A percentile compares a stretch with the other conserved stretches of the same genome.
These are phyloP conservation scores for Lasiodiplodia sp. DNA, from an alignment of 2,329 filamentous ascomycete genomes.

Conservation along the genomic window DNA sequence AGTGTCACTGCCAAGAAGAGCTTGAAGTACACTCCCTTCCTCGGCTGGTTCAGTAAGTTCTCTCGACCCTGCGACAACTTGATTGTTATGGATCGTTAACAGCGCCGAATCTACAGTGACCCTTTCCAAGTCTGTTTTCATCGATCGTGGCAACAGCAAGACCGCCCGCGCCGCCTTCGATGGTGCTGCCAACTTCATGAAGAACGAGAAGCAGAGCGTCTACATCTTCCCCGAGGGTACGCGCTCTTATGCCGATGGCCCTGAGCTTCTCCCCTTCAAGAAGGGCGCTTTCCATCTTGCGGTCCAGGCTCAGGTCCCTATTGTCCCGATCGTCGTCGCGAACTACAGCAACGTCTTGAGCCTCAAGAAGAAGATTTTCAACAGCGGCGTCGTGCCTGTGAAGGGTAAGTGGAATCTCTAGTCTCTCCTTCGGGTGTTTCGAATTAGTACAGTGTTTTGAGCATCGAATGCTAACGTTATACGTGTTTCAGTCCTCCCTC, in stretches of 20 bases:
- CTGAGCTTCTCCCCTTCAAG: slow-evolving; percentile 91
- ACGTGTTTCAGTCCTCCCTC: slow-evolving; percentile 39
- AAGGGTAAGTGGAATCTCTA: slow-evolving; percentile 34
- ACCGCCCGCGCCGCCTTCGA: slow-evolving; percentile 86
- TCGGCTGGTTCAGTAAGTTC: slow-evolving; percentile 84
- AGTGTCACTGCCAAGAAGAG: slow-evolving; percentile 91
- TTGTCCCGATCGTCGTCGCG: slow-evolving; percentile 76
- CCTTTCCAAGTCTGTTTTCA: slow-evolving; percentile 89
- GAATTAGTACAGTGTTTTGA: neutral
- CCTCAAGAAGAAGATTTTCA: slow-evolving; percentile 52
- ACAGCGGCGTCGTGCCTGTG: slow-evolving; percentile 63
- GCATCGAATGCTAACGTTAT: neutral
- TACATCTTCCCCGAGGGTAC: slow-evolving; percentile 95
- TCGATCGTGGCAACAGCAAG: slow-evolving; percentile 85
- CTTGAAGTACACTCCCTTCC: slow-evolving; percentile 78
- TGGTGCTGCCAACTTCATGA: slow-evolving; percentile 82
- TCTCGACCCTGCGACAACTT: neutral
- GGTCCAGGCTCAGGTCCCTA: slow-evolving; percentile 89
- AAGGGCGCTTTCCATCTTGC: slow-evolving; percentile 98
- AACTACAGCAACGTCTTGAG: slow-evolving; percentile 59
- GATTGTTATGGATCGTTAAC: neutral
- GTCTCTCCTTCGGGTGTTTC: neutral
- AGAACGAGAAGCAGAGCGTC: slow-evolving; percentile 69
- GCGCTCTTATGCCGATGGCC: slow-evolving; percentile 83
- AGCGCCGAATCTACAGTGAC: slow-evolving; percentile 56